These are phyloP conservation scores for Hypoxylon fragiforme DNA, from an alignment of 495 filamentous ascomycete species.

Conservation along the genomic window DNA sequence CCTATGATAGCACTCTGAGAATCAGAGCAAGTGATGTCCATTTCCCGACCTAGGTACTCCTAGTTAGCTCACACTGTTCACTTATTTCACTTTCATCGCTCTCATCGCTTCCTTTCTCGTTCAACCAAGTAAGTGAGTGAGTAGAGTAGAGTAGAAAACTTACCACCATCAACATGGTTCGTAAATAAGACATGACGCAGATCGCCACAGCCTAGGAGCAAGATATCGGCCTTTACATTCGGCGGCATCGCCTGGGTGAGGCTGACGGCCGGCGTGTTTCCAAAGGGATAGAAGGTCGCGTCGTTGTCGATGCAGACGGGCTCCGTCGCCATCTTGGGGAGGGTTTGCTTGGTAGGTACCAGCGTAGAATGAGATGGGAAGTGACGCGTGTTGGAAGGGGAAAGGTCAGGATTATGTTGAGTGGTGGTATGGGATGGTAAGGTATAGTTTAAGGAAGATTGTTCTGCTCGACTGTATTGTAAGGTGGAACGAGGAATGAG, in stretches of 20 bases:
- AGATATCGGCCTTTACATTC: slow-evolving; percentile 49
- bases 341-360: no score
- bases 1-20: slow-evolving; percentile 51
- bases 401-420: background rate
- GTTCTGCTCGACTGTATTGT: background rate
- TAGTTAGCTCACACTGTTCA: slow-evolving; percentile 9
- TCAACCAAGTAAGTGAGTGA: background rate
- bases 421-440: background rate
- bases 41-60: slow-evolving; percentile 3
- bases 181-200: slow-evolving; percentile 57
- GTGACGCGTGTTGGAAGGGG: background rate
- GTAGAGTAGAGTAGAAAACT: background rate
- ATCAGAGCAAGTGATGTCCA: slow-evolving; percentile 55
- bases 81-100: background rate
- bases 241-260: slow-evolving; percentile 53
- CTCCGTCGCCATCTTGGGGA: background rate
- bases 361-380: background rate
- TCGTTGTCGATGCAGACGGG: background rate
- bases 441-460: background rate
- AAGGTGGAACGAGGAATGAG: background rate
- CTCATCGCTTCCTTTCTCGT: background rate
- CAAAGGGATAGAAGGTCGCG: slow-evolving; percentile 47
- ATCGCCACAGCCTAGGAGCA: slow-evolving; percentile 59
- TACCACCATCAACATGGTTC: slow-evolving; percentile 35
- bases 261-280: slow-evolving; percentile 55